Evolutionary conservation across 495 filamentous ascomycete species (phyloP), one percentile per base, ranked within the genome.

Genomic region (Articulospora tetracladia): DNA sequence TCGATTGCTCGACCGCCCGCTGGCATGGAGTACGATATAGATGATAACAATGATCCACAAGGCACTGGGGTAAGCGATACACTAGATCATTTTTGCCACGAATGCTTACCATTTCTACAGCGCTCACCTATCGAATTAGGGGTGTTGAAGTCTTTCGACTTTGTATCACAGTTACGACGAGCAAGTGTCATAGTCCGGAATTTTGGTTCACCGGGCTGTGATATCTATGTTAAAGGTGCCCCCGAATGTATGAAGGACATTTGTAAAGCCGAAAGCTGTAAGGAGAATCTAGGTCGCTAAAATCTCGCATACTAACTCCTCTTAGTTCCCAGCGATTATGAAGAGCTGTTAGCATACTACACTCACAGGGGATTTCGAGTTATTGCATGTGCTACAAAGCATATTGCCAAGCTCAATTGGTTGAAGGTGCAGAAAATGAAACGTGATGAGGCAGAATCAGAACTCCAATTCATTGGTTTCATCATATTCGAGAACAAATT

Each of bases 401-500:
- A 93, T 68, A 83, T 97, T 53, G 80, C 79, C 49, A 94, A 90
- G 65, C 76, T 97, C 20, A 92, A 87, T 64, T 97, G 92, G 94
- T 85, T 93, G 58, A 96, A 92, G 70, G 87, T 91, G 13, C 92
- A 97, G 68, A 96, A 94, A 74, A 91, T 98, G 85, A 90, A 85
- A 56, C 88, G 95, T 13, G 72, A 81, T 13, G 88, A 96, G 44
- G 92, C 89, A 19, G 95, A 99, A 70, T 85, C 81, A 1, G 78
- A 86, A 59, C 79, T 99, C 3, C 83, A 89, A 19, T 97, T 99
- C 63, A 75, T 93, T 46, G 95, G 94, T 19, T 98, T 99, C 71
- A 98, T 98, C 65, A 86, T 99, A 30, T 99, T 99, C 69, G 93
- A 99, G 72, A 99, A 99, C 68, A 99, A 98, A 74, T 72, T 99